Evolutionary conservation across 805 yeast genomes (phyloP).

Genomic region (Pichia occidentalis): DNA sequence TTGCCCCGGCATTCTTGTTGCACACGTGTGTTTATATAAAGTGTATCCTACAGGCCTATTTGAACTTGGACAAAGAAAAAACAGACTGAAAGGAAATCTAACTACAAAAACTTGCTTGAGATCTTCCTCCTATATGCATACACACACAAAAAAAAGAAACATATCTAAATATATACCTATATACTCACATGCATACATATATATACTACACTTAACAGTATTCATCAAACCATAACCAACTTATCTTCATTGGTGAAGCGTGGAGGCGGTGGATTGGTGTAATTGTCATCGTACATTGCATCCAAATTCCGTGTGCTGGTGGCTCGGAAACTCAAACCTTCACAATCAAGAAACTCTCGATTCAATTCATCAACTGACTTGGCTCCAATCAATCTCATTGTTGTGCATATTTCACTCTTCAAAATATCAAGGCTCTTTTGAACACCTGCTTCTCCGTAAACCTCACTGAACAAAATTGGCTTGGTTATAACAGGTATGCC

Average conservation of each 20-base stretch:
- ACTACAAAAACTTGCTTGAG: not conserved
- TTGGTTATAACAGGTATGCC: constrained; percentile 63
- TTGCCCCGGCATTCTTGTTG: constrained; percentile 7
- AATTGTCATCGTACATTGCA: constrained; percentile 46
- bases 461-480: constrained; percentile 69
- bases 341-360: constrained; percentile 47
- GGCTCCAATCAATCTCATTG: constrained; percentile 61
- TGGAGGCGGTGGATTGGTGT: constrained; percentile 31
- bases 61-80: not conserved
- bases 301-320: constrained; percentile 44
- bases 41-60: not conserved
- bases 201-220: not conserved
- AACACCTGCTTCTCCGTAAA: constrained; percentile 76
- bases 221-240: constrained; percentile 4
- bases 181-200: not conserved
- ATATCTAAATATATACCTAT: not conserved
- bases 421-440: constrained; percentile 51
- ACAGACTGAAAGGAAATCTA: not conserved
- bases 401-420: constrained; percentile 49
- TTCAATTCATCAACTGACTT: constrained; percentile 28
- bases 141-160: too few species aligned
- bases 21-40: not conserved
- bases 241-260: constrained; percentile 12
- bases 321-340: constrained; percentile 51
- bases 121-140: too few species aligned